These are phyloP conservation scores for Simplicillium aogashimaense DNA, from an alignment of 2,329 filamentous ascomycete genomes.

Conservation along the genomic window DNA sequence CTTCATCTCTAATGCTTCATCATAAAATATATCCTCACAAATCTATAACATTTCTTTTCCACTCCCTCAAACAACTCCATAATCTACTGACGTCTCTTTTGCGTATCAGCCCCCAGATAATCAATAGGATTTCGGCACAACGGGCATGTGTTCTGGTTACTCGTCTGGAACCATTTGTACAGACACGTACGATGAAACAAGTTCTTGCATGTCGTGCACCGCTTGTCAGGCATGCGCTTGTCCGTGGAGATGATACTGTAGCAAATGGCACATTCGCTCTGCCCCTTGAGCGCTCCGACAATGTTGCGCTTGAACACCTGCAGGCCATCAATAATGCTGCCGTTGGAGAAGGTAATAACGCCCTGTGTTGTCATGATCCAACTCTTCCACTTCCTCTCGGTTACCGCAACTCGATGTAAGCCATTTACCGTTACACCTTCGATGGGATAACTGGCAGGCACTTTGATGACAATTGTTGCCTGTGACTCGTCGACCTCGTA, in stretches of 20 bases:
- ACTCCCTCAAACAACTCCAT: slow-evolving; percentile 1
- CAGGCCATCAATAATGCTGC: slow-evolving; percentile 78
- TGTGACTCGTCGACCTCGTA: slow-evolving; percentile 84
- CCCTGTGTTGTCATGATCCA: slow-evolving; percentile 86
- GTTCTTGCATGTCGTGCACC: slow-evolving; percentile 87
- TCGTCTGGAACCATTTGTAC: slow-evolving; percentile 95
- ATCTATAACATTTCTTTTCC: slow-evolving; percentile 4
- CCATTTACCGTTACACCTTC: slow-evolving; percentile 67
- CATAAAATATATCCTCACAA: slow-evolving; percentile 2
- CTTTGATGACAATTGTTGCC: slow-evolving; percentile 70
- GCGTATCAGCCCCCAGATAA: slow-evolving; percentile 34
- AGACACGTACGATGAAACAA: slow-evolving; percentile 83
- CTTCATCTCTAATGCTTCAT: no score
- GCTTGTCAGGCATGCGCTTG: slow-evolving; percentile 84
- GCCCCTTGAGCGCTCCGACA: slow-evolving; percentile 77
- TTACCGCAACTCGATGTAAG: slow-evolving; percentile 75
- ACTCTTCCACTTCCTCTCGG: slow-evolving; percentile 83
- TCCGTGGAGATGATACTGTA: slow-evolving; percentile 89
- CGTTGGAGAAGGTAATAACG: slow-evolving; percentile 88
- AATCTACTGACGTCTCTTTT: slow-evolving; percentile 21
- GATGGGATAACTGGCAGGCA: slow-evolving; percentile 77
- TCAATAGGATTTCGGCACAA: slow-evolving; percentile 84
- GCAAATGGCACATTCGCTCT: slow-evolving; percentile 93
- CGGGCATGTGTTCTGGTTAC: slow-evolving; percentile 84
- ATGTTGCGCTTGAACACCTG: slow-evolving; percentile 81